Evolutionary conservation across 208 protist species (phyloP), one percentile per base, ranked within the genome.

Genomic region (Acanthamoeba lenticulata): DNA sequence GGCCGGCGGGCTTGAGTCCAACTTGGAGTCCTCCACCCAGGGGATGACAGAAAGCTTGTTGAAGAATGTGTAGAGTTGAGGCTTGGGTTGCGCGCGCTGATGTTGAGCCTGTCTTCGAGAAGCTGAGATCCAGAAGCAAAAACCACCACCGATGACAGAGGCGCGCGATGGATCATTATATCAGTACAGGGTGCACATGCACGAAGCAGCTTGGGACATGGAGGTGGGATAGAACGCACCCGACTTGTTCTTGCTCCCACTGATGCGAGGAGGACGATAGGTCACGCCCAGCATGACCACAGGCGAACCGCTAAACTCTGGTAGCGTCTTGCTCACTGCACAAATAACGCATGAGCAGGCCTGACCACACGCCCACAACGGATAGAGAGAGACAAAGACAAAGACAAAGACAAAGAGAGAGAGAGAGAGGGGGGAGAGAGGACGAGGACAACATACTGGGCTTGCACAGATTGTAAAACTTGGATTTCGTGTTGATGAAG

Each of bases 401-500:
- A 27, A 74, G 34, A 72, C 29, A 36, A 19, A 44, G 15, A 27
- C 24, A 65, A 40, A 0, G 1, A 65, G 24, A 65, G 24, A 67
- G 4, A 60, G 29, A 6, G 42, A 29, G 49, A 65, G 38, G 52
- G 32, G 42, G 19, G n/a, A n/a, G n/a, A n/a, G n/a, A n/a, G n/a
- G n/a, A n/a, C n/a, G n/a, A n/a, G n/a, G n/a, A n/a, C n/a, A 44
- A 38, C 29, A n/a, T 67, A 90, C 81, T 57, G 32, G 81, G 81
- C 21, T 67, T 90, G 52, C 81, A 90, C 1, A 90, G 29, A 24
- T 90, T 90, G 81, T 90, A 90, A 21, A 90, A 67, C 24, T 67
- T 57, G 52, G 81, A 90, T 45, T 90, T 90, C 7, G 81, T 90
- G 36, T 90, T 90, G 47, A 90, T 57, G 38, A 90, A 90, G 36